Base-by-base conservation (phyloP, 78 protist species). In the Planoprotostelium fungivorum region DNA sequence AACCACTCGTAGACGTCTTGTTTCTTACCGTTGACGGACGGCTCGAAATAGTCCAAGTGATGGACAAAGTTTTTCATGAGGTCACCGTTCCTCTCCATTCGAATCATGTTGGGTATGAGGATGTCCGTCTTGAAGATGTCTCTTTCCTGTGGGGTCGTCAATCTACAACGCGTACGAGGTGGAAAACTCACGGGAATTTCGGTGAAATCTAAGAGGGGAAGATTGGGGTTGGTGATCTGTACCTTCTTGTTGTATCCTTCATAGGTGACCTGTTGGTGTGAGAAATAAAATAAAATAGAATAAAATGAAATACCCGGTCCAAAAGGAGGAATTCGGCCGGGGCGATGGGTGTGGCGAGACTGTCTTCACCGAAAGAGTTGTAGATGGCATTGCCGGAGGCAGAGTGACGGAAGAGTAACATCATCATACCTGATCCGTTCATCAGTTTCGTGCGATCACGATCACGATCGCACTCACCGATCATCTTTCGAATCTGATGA, bases 401-500 rank as follows among this genome's bases (percentile, higher is more conserved):
- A 16, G 5, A 5, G 73, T 51, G 73, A 25, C 73, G 73, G 73
- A 51, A 51, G 16, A 51, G 31, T 16, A 51, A 5, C 5, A 51
- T 51, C 73, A 51, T 25, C 73, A 51, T 51, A 25, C 73, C 73
- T 51, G 73, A 16, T 25, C 5, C 73, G n/a, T n/a, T n/a, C n/a
- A n/a, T n/a, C n/a, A n/a, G n/a, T n/a, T n/a, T n/a, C n/a, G n/a
- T n/a, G n/a, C n/a, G n/a, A n/a, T n/a, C n/a, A n/a, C n/a, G n/a
- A n/a, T n/a, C n/a, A n/a, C n/a, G n/a, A 5, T 51, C 31, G 73
- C 31, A 51, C 5, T 51, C 16, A 86, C 96, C 96, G 85, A 94
- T 37, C 96, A 94, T 94, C 87, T 94, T 90, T 85, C 96, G 86
- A 73, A 94, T 94, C 35, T 94, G 96, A 89, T 94, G 96, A 29